A percentile compares a stretch with the other conserved stretches of the same genome.
Evolutionary conservation across 1,284 basidiomycete genomes (phyloP).

Genomic region (Moesziomyces sp.): DNA sequence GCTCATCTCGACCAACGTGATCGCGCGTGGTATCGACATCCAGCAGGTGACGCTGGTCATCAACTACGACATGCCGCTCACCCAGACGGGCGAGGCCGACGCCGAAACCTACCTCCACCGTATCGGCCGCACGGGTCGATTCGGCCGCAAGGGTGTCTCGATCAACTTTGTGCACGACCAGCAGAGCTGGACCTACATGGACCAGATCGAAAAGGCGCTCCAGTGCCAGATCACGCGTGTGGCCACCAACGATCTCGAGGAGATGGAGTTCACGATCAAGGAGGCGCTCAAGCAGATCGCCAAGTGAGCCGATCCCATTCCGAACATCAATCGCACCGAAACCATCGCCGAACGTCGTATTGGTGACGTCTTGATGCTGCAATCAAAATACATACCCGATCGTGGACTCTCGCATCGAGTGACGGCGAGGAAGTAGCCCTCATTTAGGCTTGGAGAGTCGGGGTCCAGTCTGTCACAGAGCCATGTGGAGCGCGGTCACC

Average conservation of each 20-base stretch:
- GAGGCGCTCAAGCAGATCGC: constrained; percentile 56
- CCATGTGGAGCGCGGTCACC: constrained; percentile 18
- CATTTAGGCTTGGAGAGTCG: not conserved
- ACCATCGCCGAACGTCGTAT: not conserved
- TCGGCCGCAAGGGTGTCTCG: constrained; percentile 66
- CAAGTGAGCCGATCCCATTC: constrained; percentile 24
- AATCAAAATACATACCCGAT: constrained; percentile 25
- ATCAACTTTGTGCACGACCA: constrained; percentile 68
- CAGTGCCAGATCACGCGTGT: constrained; percentile 62
- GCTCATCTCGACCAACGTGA: constrained; percentile 97
- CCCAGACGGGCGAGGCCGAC: constrained; percentile 76
- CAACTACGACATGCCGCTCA: constrained; percentile 92
- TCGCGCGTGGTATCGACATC: constrained; percentile 98
- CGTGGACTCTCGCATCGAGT: not conserved
- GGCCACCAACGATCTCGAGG: constrained; percentile 65
- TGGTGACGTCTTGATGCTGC: not conserved
- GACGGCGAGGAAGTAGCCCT: not conserved
- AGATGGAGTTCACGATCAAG: constrained; percentile 66
- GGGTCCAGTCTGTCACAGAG: not conserved
- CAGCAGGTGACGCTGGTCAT: constrained; percentile 84
- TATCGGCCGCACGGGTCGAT: constrained; percentile 75
- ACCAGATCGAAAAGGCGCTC: constrained; percentile 63
- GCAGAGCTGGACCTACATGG: constrained; percentile 63
- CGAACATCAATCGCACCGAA: not conserved
- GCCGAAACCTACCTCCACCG: constrained; percentile 98